Base-by-base conservation (phyloP, 495 filamentous ascomycete species). In the Lophium mytilinum region DNA sequence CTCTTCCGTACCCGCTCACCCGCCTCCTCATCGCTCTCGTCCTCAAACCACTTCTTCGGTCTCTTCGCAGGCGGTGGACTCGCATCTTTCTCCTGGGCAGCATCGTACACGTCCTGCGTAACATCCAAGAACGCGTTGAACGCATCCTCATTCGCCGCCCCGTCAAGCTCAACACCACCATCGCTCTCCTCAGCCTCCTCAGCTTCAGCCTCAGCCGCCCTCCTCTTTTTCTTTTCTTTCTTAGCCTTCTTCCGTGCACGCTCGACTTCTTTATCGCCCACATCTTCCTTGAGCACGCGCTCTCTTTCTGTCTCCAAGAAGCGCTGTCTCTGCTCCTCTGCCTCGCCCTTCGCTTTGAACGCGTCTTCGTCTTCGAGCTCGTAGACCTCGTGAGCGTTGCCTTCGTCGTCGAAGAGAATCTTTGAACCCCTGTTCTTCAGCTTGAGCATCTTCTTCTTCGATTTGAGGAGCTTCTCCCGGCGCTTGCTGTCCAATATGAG, bases 351-450 rank as follows among this genome's bases (percentile, higher is more conserved):
- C 34, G 79, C 78, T 49, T 77, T 76, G 77, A 97, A 97, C 48
- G 80, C 77, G 0, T 82, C 83, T 69, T 95, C 88, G 70, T 86
- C 80, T 65, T 93, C 84, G 62, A 97, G 81, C 66, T 93, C 87
- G 75, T 97, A 96, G 6, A 93, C 52, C 52, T 87, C 80, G 69
- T 92, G 90, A 1, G 90, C 75, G 49, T 80, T 80, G 56, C 92
- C 93, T 9, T 96, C 89, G 55, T 95, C 90, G 72, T 99, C 94
- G 69, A 88, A 99, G 43, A 96, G 75, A 6, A 96, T 72, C 63
- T 89, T 94, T 45, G 78, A 84, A 39, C 88, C 88, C 69, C 86
- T 86, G 64, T 86, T 85, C 71, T 90, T 94, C 70, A 86, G 83
- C 68, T 95, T 93, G 57, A 85, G 78, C 21, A 96, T 76, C 72